Base-by-base conservation (phyloP, 306 rosid species). In the Begonia loranthoides region DNA sequence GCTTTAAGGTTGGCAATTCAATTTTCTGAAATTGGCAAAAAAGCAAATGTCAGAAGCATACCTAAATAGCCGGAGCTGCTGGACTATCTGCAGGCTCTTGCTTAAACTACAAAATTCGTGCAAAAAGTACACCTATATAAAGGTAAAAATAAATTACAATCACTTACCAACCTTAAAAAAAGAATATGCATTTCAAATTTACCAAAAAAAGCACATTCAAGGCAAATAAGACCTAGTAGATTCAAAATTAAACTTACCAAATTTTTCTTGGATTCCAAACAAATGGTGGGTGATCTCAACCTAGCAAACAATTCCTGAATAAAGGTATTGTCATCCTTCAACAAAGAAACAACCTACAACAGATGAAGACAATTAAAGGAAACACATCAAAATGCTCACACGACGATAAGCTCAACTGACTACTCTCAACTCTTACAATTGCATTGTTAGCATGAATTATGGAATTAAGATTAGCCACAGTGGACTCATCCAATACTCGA, bases 61-160 rank as follows among this genome's bases (percentile, higher is more conserved):
- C 97, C 95, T 79, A 71, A 77, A 84, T 54, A 89, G 79, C 62
- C 94, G 87, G 55, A 82, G 79, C 76, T 89, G 97, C 69, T 89
- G 87, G 56, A 84, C 95, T 90, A 84, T 82, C 75, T 79, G 97
- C 68, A 89, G 80, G 63, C 93, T 89, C 77, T 82, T 89, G 72
- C 90, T 84, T 65, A 89, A 72, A 78, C 81, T 79, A 73, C 97
- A 89, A 70, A 89, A 89, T 69, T 84, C 95, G 4, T 81, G 80
- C 78, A 89, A 73, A 73, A 89, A 89, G 75, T 77, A 72, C 28
- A 89, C 87, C 97, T 89, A 73, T 8, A 28, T 28, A 28, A 28
- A 28, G 6, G 9, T 28, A 28, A 28, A 28, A 28, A 28, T 28
- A 28, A 28, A 28, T 28, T 28, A 28, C 9, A 28, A 28, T 28